Base-by-base conservation (phyloP, 1,139 yeast species). In the Pichia inconspicua region DNA sequence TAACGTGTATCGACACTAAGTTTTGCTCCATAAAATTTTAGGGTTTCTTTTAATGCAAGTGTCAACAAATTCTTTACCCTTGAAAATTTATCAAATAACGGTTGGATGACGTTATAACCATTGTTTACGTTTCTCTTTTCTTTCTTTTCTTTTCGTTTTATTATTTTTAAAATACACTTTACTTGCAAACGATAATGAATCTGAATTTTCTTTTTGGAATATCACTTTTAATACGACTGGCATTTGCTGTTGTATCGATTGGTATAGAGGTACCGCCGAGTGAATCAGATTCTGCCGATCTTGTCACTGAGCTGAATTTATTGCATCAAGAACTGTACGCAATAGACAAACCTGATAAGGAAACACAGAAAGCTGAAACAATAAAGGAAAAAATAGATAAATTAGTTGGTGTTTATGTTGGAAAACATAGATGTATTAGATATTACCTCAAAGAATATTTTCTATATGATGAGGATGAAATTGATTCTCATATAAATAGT, bases 381-480 rank as follows among this genome's bases (percentile, higher is more conserved):
- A 40, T 49, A 14, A 37, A 42, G 25, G 17, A 30, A 9, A 31
- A 43, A 25, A 22, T 49, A 2, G 32, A 38, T 2, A 25, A 35
- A 28, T 35, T 40, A 6, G 42, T 51, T 3, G 39, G 44, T n/a
- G 36, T 36, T 25, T 55, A 55, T 30, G 25, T 52, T 7, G 10
- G 42, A 28, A 35, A 32, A 9, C 51, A 53, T 35, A 41, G 53
- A 14, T 55, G 58, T 46, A 45, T 55, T 11, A 47, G 58, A 28
- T 55, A 53, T 28, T 49, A 52, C 36, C 41, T 55, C 6, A 30
- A 42, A 4, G 58, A 55, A n/a, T 44, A 46, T 38, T 36, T 53
- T 7, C 43, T 47, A 17, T 51, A 40, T 28, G 38, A 43, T 30
- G 47, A 48, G 15, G 25, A 43, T 15, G 43, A 45, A 10, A 36